Base-by-base conservation (phyloP, 1,284 basidiomycete genomes). In the Moesziomyces sp. region DNA sequence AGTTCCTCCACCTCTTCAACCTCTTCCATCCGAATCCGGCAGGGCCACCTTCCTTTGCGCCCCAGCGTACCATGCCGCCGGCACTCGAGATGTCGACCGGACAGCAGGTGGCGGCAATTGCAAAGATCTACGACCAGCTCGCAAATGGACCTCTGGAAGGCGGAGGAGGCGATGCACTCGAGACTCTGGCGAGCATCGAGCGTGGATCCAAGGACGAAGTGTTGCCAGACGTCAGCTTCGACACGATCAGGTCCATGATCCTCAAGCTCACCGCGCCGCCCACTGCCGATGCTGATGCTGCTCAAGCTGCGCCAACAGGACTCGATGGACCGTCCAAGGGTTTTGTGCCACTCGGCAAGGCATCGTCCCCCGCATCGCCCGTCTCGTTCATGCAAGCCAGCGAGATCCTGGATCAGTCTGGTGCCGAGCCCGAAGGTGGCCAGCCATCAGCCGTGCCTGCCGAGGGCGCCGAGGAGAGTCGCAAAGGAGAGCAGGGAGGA, bases 1-100 rank as follows among this genome's bases (percentile, higher is more conserved):
- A 76, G 23, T 76, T 76, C 66, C 52, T 76, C 16, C 74, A 76
- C 52, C 70, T 76, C 49, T 74, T 71, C 52, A 63, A 66, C 53
- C 60, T 76, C 24, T 73, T 70, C 59, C 59, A 64, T 19, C 62
- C 66, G 30, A 65, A 70, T 33, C 63, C 59, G 1, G 62, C 59
- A 21, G 52, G 44, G 8, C 56, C 58, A 6, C 47, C 66, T 3
- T 49, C 65, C 0, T 74, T 74, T 35, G 72, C 63, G 11, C 62
- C 67, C 10, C 44, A 38, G 5, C 59, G 51, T 43, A 46, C 26
- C 46, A 63, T 74, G 52, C 72, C 72, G 8, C 43, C 52, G 1
- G 63, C 72, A 1, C 53, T 74, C 46, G 52, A 74, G 19, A 74
- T 65, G 61, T 62, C 66, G 14, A 74, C 67, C 21, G 72, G 62